A percentile compares a stretch with the other conserved stretches of the same genome.
Evolutionary conservation across 148 eudicot species (phyloP).

Genomic region (Heliosperma pusillum): DNA sequence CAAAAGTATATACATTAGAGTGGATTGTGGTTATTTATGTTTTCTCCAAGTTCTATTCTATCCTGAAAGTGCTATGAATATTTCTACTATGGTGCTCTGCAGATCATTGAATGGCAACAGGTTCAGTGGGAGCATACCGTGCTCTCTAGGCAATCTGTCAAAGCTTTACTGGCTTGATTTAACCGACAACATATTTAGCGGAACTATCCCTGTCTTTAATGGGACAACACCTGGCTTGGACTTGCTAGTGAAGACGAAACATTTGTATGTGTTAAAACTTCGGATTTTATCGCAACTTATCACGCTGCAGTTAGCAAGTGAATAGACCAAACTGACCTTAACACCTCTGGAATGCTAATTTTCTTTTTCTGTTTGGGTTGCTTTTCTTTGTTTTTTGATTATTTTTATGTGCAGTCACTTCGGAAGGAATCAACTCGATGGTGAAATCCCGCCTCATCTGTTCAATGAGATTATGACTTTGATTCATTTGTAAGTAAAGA

Average conservation of each 20-base stretch:
- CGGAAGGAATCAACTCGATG: slow-evolving; percentile 65
- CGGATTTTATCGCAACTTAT: no score
- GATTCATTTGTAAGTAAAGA: slow-evolving; percentile 73
- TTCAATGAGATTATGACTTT: slow-evolving; percentile 53
- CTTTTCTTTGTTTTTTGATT: not conserved
- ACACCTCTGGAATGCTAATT: not conserved
- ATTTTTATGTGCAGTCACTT: slow-evolving; percentile 48
- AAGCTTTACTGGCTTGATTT: slow-evolving; percentile 55
- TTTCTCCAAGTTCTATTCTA: not conserved
- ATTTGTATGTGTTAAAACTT: slow-evolving; percentile 47
- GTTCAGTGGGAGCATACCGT: slow-evolving; percentile 52
- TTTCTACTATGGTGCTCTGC: no score
- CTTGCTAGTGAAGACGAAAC: slow-evolving; percentile 39
- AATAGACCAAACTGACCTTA: not conserved
- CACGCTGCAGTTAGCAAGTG: no score
- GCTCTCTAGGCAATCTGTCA: slow-evolving; percentile 36
- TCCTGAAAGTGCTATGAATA: no score
- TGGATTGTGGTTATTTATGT: no score
- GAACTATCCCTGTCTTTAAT: slow-evolving; percentile 53
- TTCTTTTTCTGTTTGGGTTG: no score
- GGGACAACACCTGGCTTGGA: slow-evolving; percentile 51
- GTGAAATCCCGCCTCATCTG: slow-evolving; percentile 48
- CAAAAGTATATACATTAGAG: no score
- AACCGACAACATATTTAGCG: slow-evolving; percentile 48
- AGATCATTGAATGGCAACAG: slow-evolving; percentile 52